Conservation (phyloP, 441 rosid species). For the Eruca vesicaria region DNA sequence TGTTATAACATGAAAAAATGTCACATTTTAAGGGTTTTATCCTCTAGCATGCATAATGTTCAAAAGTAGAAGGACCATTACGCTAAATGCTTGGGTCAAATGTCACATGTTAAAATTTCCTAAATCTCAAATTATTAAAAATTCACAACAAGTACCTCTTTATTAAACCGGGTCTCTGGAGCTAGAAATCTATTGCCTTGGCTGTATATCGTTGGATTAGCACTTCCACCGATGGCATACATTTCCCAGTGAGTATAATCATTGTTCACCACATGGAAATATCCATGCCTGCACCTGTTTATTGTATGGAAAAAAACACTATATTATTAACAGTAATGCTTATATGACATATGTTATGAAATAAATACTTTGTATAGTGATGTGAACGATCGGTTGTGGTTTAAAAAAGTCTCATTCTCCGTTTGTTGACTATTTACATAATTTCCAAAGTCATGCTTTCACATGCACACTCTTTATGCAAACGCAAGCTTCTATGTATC, state of each 20-base stretch:
- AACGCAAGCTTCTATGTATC: not conserved
- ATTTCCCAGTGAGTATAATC: conserved; percentile 71
- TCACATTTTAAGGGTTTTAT: not conserved
- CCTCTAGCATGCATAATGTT: not conserved
- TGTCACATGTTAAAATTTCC: not conserved
- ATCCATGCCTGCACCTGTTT: conserved; percentile 68
- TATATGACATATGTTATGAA: not conserved
- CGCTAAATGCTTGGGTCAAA: not conserved
- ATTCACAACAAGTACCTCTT: conserved; percentile 42
- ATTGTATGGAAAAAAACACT: not conserved
- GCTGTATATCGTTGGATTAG: conserved; percentile 60
- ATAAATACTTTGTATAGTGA: not conserved
- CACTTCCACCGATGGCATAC: conserved; percentile 76
- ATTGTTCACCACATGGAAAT: conserved; percentile 70
- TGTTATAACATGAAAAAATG: not conserved
- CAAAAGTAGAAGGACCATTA: not conserved
- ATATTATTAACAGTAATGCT: not conserved
- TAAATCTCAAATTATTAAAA: not conserved
- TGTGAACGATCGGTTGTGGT: not conserved
- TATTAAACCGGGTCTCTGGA: conserved; percentile 39
- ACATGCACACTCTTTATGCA: conserved; percentile 16
- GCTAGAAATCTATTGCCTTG: conserved; percentile 68
- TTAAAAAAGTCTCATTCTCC: not conserved
- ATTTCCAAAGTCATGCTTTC: conserved; percentile 2
- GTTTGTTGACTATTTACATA: not conserved